These are phyloP conservation scores for Penicillium sp. DNA, from an alignment of 2,329 filamentous ascomycete species.

Conservation along the genomic window DNA sequence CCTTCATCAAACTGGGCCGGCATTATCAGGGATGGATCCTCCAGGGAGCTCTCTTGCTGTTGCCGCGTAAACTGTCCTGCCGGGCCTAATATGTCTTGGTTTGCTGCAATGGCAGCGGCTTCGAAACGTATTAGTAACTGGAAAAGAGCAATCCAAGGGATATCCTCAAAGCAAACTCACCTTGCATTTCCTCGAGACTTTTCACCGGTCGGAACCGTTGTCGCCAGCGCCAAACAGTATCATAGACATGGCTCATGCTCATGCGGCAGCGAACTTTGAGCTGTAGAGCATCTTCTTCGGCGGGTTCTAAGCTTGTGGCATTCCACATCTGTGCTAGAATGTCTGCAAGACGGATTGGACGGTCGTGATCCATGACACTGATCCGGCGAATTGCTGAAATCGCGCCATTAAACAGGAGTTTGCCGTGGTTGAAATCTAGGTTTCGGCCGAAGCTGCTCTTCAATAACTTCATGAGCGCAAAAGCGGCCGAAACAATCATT, in stretches of 20 bases:
- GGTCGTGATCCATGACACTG: slow-evolving; percentile 62
- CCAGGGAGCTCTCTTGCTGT: slow-evolving; percentile 32
- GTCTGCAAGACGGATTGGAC: slow-evolving; percentile 62
- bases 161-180: slow-evolving; percentile 48
- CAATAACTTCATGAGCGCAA: slow-evolving; percentile 62
- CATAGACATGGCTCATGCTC: slow-evolving; percentile 65
- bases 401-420: slow-evolving; percentile 57
- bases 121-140: slow-evolving; percentile 17
- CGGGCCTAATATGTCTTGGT: slow-evolving; percentile 38
- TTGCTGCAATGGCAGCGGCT: slow-evolving; percentile 29
- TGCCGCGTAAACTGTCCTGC: slow-evolving; percentile 29
- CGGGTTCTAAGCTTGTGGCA: slow-evolving; percentile 38
- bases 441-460: slow-evolving; percentile 61
- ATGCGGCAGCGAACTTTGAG: slow-evolving; percentile 64
- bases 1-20: slow-evolving; percentile 38
- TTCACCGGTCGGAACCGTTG: slow-evolving; percentile 65
- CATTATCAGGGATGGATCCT: slow-evolving; percentile 34
- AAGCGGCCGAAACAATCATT: slow-evolving; percentile 63
- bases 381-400: slow-evolving; percentile 59
- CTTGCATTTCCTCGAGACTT: slow-evolving; percentile 60
- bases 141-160: slow-evolving; percentile 10
- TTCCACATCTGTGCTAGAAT: slow-evolving; percentile 66
- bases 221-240: slow-evolving; percentile 66
- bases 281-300: slow-evolving; percentile 48
- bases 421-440: slow-evolving; percentile 55